phyloP scores from a whole-genome alignment of 1,139 yeast species.

The Debaryomycetaceae sp. region DNA sequence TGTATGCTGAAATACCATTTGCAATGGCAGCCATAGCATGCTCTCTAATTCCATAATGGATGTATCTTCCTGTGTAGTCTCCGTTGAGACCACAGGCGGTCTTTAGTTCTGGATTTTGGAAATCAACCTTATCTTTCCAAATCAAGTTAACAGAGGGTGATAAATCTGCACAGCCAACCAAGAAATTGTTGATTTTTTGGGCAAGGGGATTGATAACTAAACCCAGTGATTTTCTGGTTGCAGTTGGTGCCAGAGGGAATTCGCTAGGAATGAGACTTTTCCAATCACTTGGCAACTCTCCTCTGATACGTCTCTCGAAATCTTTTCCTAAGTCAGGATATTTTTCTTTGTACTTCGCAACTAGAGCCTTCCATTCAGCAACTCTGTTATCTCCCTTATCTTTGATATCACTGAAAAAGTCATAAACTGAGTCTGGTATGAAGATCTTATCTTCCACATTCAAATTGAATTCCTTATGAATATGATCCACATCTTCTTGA shows the following conservation, averaged over 20 bases:
- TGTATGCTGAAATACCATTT: constrained; percentile 35
- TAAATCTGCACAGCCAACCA: constrained; percentile 26
- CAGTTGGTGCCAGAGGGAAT: constrained; percentile 15
- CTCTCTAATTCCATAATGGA: constrained; percentile 33
- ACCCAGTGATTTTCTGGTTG: constrained; percentile 23
- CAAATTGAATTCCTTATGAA: constrained; percentile 17
- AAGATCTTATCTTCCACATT: constrained; percentile 12
- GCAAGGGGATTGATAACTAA: constrained; percentile 18
- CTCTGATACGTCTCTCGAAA: constrained; percentile 16
- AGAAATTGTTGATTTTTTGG: constrained; percentile 14
- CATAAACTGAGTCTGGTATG: constrained; percentile 19
- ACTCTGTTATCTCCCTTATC: constrained; percentile 16
- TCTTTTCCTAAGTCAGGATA: constrained; percentile 20
- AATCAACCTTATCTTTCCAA: constrained; percentile 21
- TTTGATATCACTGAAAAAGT: constrained; percentile 12
- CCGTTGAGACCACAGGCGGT: constrained; percentile 23
- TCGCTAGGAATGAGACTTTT: constrained; percentile 13
- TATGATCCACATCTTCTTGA: constrained; percentile 17
- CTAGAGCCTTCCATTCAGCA: constrained; percentile 14
- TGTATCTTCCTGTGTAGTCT: constrained; percentile 23
- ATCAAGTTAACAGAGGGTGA: constrained; percentile 25
- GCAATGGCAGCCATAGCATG: constrained; percentile 36
- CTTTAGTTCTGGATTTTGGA: constrained; percentile 20
- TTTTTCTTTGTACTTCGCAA: constrained; percentile 10
- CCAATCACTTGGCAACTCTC: constrained; percentile 21